Percentiles rank a stretch among this genome's conserved stretches.
These are phyloP conservation scores for Nidula niveotomentosa DNA, from an alignment of 1,284 basidiomycete genomes.

Conservation along the genomic window DNA sequence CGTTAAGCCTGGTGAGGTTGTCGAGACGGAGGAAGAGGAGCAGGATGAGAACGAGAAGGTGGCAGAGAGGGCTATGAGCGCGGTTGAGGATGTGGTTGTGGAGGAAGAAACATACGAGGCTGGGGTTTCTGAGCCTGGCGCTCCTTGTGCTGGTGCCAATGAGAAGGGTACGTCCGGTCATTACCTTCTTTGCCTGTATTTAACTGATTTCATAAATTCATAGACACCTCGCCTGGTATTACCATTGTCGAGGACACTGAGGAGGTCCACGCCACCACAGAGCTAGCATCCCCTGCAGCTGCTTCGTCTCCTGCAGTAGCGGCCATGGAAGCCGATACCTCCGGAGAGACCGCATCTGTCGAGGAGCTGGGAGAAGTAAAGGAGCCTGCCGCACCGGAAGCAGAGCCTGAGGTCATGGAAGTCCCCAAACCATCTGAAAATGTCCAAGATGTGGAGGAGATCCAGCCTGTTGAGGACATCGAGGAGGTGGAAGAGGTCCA, in stretches of 20 bases:
- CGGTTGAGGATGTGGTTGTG: slow-evolving; percentile 2
- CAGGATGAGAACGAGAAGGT: neutral
- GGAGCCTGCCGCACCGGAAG: neutral
- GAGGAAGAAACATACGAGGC: neutral
- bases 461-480: neutral
- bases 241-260: no score
- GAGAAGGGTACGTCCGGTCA: no score
- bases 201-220: no score
- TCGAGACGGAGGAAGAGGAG: neutral
- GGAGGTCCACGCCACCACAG: no score
- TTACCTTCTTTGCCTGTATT: no score
- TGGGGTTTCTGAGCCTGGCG: no score
- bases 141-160: no score
- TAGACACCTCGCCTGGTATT: no score
- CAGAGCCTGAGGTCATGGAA: neutral
- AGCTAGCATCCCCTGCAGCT: neutral
- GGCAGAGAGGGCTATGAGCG: neutral
- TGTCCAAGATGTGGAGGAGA: neutral
- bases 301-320: neutral
- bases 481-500: no score
- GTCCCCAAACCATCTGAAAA: neutral
- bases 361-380: neutral
- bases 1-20: neutral
- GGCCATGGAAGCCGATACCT: neutral
- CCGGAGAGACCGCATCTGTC: neutral